Conservation (phyloP, 139 green algal genomes). For the Chlorella vulgaris region DNA sequence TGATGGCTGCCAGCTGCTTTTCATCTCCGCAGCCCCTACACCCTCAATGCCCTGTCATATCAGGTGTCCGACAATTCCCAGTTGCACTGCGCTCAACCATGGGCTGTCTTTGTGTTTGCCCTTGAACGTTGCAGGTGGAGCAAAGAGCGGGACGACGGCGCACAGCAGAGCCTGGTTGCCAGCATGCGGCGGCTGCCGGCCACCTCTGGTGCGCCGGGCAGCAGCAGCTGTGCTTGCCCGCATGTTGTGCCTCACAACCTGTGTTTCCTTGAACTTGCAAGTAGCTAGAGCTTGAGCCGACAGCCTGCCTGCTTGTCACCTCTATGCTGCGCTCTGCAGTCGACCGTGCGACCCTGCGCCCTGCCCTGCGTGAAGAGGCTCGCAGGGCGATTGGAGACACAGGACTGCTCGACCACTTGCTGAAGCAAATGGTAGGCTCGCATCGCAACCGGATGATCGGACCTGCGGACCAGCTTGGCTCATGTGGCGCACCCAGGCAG, state of each 20-base stretch:
- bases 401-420: constrained; percentile 69
- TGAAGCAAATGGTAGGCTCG: constrained; percentile 60
- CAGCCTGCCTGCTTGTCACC: background rate
- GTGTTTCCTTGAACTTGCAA: no score
- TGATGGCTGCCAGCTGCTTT: no score
- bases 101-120: no score
- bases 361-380: constrained; percentile 61
- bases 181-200: constrained; percentile 46
- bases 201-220: background rate
- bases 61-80: background rate
- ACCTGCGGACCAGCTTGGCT: no score
- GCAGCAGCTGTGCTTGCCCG: background rate
- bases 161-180: constrained; percentile 55
- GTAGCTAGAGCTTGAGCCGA: no score
- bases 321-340: constrained; percentile 20
- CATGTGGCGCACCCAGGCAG: no score
- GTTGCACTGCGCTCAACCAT: no score
- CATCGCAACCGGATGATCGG: background rate
- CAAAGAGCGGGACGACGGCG: constrained; percentile 50
- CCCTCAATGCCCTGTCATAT: no score
- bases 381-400: constrained; percentile 64
- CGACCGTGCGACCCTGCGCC: constrained; percentile 52
- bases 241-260: no score
- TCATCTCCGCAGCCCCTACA: no score
- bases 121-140: constrained; percentile 34